Percentiles rank a stretch among this genome's conserved stretches.
Evolutionary conservation across 2,329 filamentous ascomycete species (phyloP).

Genomic region (Exophiala alcalophila): DNA sequence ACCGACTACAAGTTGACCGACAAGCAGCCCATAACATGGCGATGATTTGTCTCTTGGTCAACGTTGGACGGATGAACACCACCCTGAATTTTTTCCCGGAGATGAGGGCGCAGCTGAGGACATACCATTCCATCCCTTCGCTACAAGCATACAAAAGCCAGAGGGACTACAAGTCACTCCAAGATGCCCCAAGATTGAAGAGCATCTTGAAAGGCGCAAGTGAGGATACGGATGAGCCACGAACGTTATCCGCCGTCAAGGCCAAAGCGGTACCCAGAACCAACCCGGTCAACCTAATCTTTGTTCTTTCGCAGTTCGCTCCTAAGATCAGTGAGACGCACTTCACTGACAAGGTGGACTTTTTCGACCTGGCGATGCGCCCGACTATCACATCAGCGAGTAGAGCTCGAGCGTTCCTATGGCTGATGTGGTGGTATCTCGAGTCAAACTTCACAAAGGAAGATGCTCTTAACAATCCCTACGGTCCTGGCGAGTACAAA

Average conservation of each 20-base stretch:
- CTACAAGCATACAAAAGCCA: slow-evolving; percentile 92
- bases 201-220: slow-evolving; percentile 96
- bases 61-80: slow-evolving; percentile 97
- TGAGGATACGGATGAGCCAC: slow-evolving; percentile 83
- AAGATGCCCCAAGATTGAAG: slow-evolving; percentile 92
- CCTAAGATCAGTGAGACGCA: slow-evolving; percentile 90
- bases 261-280: slow-evolving; percentile 67
- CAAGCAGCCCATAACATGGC: slow-evolving; percentile 96
- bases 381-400: slow-evolving; percentile 76
- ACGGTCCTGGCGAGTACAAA: slow-evolving; percentile 56
- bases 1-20: slow-evolving; percentile 89
- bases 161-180: slow-evolving; percentile 94
- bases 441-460: slow-evolving; percentile 83
- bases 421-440: slow-evolving; percentile 99
- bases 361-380: slow-evolving; percentile 95
- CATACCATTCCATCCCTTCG: slow-evolving; percentile 96
- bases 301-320: slow-evolving; percentile 85
- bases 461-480: slow-evolving; percentile 85
- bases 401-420: slow-evolving; percentile 83
- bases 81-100: slow-evolving; percentile 98
- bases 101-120: slow-evolving; percentile 95
- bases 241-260: slow-evolving; percentile 79
- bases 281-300: slow-evolving; percentile 96
- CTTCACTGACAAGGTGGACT: slow-evolving; percentile 80
- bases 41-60: slow-evolving; percentile 97